A percentile compares a stretch with the other conserved stretches of the same genome.
phyloP scores from a whole-genome alignment of 2,329 filamentous ascomycete genomes.

The Mycosphaerella sp. region DNA sequence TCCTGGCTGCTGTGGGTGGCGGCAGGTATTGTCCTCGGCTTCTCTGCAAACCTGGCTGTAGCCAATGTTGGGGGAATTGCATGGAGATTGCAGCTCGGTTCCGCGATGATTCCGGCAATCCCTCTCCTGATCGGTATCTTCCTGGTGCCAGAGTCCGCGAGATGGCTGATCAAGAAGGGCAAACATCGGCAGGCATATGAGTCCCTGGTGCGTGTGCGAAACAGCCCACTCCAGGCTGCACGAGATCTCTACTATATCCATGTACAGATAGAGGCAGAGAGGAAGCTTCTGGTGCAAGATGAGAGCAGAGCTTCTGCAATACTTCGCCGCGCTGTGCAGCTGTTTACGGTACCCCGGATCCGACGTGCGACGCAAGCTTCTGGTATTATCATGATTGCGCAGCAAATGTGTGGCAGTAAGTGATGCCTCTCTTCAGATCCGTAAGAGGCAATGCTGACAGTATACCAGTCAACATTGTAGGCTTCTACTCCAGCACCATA shows the following conservation, averaged over 20 bases:
- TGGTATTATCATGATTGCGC: constrained; percentile 20
- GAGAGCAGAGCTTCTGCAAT: background rate
- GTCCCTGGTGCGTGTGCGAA: constrained; percentile 39
- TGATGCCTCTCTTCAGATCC: background rate
- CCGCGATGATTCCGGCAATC: constrained; percentile 59
- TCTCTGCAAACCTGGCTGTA: constrained; percentile 49
- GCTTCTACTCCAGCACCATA: constrained; percentile 35
- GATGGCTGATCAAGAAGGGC: constrained; percentile 26
- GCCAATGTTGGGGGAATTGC: constrained; percentile 46
- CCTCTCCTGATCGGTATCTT: constrained; percentile 47
- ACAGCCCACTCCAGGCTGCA: constrained; percentile 28
- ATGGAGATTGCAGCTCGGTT: constrained; percentile 57
- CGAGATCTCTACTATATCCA: constrained; percentile 30
- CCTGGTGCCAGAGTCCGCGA: constrained; percentile 40
- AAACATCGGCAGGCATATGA: constrained; percentile 33
- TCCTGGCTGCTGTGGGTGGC: constrained; percentile 38
- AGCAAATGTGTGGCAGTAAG: constrained; percentile 13
- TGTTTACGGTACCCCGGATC: constrained; percentile 25
- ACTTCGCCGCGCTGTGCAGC: constrained; percentile 13
- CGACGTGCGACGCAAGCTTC: constrained; percentile 22
- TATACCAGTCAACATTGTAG: constrained; percentile 1
- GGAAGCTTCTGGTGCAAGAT: constrained; percentile 14
- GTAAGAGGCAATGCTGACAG: constrained; percentile 25
- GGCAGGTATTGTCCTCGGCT: constrained; percentile 60
- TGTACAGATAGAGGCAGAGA: constrained; percentile 23